Conservation (phyloP, 1,284 basidiomycete genomes). For the Lentinus polychrous region DNA sequence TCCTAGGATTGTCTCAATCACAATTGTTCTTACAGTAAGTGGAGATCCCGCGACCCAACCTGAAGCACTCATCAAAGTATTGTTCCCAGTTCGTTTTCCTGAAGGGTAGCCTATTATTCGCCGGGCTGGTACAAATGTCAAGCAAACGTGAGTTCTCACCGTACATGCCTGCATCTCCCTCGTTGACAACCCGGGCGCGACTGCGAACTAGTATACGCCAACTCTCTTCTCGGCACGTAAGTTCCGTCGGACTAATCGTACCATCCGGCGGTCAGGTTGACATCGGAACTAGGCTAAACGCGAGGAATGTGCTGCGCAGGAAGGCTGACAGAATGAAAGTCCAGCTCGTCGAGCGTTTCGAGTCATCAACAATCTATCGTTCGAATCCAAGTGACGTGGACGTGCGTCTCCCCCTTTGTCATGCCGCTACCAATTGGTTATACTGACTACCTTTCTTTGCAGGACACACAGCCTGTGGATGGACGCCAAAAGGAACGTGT, state of each 20-base stretch:
- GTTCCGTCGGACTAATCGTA: background rate
- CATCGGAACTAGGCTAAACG: background rate
- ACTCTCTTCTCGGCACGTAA: conserved; percentile 6
- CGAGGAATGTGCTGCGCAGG: background rate
- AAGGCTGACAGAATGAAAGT: background rate
- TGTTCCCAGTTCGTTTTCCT: background rate
- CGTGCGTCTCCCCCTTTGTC: too few species aligned
- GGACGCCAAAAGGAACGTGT: too few species aligned
- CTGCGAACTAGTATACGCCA: conserved; percentile 1
- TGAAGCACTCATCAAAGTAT: background rate
- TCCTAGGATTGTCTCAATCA: background rate
- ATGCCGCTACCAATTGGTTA: too few species aligned
- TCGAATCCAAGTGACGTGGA: too few species aligned
- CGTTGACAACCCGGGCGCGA: background rate
- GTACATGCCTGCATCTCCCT: background rate
- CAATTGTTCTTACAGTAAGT: conserved; percentile 2
- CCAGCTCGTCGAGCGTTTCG: background rate
- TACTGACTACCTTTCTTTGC: too few species aligned
- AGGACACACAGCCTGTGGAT: too few species aligned
- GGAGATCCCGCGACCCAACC: background rate
- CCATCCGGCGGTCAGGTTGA: too few species aligned
- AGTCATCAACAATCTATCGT: too few species aligned
- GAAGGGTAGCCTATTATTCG: conserved; percentile 1
- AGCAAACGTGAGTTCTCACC: conserved; percentile 2
- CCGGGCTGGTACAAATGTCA: conserved; percentile 4